Evolutionary conservation across 2,329 filamentous ascomycete species (phyloP).

Genomic region (Claviceps paspali): DNA sequence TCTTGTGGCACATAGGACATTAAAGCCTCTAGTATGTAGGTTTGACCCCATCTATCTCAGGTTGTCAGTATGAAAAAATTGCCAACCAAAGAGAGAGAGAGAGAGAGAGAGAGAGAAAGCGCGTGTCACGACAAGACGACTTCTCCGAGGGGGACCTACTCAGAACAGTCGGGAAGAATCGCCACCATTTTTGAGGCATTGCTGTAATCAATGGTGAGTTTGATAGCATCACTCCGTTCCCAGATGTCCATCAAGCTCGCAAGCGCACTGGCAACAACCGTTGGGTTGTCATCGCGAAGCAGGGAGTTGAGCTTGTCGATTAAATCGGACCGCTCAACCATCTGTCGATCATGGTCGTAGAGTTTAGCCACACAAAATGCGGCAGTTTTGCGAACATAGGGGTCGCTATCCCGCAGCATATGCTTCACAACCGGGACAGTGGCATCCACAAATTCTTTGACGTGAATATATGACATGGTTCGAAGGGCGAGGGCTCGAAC

Average conservation of each 20-base stretch:
- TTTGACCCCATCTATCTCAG: slow-evolving; percentile 82
- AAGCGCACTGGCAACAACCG: slow-evolving; percentile 86
- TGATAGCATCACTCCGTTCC: slow-evolving; percentile 94
- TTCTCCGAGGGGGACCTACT: slow-evolving; percentile 41
- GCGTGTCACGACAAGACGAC: not conserved
- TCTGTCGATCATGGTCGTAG: slow-evolving; percentile 84
- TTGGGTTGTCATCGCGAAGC: slow-evolving; percentile 90
- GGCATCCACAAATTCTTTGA: slow-evolving; percentile 86
- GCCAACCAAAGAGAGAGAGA: not conserved
- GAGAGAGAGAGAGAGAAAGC: not conserved
- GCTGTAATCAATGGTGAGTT: slow-evolving; percentile 91
- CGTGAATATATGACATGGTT: slow-evolving; percentile 95
- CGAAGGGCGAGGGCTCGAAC: slow-evolving; percentile 83
- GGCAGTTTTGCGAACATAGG: slow-evolving; percentile 94
- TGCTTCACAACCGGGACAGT: slow-evolving; percentile 73
- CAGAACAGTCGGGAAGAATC: slow-evolving; percentile 89
- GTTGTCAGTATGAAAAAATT: not conserved
- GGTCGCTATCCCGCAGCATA: slow-evolving; percentile 72
- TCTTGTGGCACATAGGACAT: slow-evolving; percentile 98
- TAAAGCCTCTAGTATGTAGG: slow-evolving; percentile 91
- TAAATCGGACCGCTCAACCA: slow-evolving; percentile 81
- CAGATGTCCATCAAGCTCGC: slow-evolving; percentile 93
- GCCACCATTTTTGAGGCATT: slow-evolving; percentile 98
- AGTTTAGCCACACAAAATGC: slow-evolving; percentile 94
- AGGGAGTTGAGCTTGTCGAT: slow-evolving; percentile 85